Evolutionary conservation across 2,329 filamentous ascomycete species (phyloP).

Genomic region (Phaeosphaeriaceae sp.): DNA sequence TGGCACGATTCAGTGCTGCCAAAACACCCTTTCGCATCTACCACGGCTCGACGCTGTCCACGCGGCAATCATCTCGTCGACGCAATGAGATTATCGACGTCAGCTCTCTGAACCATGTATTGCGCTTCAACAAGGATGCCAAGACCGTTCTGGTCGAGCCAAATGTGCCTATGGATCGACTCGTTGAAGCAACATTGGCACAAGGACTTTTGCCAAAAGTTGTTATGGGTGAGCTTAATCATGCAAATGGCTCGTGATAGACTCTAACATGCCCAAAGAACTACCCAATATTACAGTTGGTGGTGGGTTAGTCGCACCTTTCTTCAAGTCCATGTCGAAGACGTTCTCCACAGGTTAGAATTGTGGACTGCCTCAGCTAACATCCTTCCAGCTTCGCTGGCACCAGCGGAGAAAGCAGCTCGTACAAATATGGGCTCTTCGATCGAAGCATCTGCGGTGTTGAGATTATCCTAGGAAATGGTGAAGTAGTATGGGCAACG

Average conservation of each 20-base stretch:
- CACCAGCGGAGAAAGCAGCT: constrained; percentile 72
- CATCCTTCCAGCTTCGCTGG: constrained; percentile 61
- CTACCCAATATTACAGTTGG: constrained; percentile 75
- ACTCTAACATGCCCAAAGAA: constrained; percentile 39
- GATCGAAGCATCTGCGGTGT: constrained; percentile 68
- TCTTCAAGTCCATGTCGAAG: not conserved
- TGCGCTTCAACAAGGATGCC: constrained; percentile 51
- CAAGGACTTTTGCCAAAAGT: constrained; percentile 68
- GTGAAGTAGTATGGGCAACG: constrained; percentile 61
- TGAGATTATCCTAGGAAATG: constrained; percentile 70
- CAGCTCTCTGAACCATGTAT: constrained; percentile 57
- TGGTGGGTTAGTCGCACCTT: constrained; percentile 57
- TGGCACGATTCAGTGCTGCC: constrained; percentile 55
- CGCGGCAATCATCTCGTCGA: constrained; percentile 53
- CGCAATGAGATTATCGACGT: constrained; percentile 57
- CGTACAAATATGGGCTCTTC: constrained; percentile 72
- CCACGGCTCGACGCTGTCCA: constrained; percentile 66
- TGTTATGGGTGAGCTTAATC: constrained; percentile 61
- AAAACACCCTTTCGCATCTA: constrained; percentile 62
- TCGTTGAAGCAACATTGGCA: constrained; percentile 65
- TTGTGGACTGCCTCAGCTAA: constrained; percentile 4
- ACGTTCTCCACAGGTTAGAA: not conserved
- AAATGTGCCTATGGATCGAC: constrained; percentile 72
- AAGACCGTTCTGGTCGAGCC: constrained; percentile 67
- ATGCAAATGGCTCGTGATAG: not conserved